Evolutionary conservation across 768 basidiomycete species (phyloP).

Genomic region (Zangia roseola): DNA sequence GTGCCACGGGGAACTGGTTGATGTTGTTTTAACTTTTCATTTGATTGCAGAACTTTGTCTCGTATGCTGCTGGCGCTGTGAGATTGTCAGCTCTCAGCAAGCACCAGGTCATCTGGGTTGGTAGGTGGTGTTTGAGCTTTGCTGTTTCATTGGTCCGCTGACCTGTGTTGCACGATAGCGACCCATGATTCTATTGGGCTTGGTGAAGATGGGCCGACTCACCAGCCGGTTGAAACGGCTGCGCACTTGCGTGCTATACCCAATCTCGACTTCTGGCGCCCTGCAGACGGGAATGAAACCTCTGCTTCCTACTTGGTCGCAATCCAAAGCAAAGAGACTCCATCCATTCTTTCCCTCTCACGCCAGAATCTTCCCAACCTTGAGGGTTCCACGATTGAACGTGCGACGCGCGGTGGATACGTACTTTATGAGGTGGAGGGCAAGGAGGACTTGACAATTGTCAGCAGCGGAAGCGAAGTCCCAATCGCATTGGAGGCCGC

Average conservation of each 20-base stretch:
- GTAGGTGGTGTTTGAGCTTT: constrained; percentile 42
- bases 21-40: constrained; percentile 8
- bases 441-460: constrained; percentile 83
- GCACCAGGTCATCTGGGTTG: constrained; percentile 93
- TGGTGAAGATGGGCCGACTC: constrained; percentile 94
- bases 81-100: constrained; percentile 85
- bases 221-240: constrained; percentile 91
- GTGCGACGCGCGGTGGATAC: constrained; percentile 83
- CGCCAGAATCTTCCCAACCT: constrained; percentile 94
- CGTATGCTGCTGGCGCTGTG: constrained; percentile 91
- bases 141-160: background rate
- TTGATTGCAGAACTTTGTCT: constrained; percentile 76
- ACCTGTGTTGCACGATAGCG: constrained; percentile 40
- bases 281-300: constrained; percentile 96
- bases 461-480: constrained; percentile 89
- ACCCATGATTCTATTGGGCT: constrained; percentile 95
- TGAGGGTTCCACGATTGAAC: constrained; percentile 82
- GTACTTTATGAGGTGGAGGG: constrained; percentile 74
- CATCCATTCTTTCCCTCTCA: constrained; percentile 80
- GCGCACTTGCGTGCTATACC: constrained; percentile 86
- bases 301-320: constrained; percentile 87
- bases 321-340: constrained; percentile 69
- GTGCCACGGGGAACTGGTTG: constrained; percentile 15
- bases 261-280: constrained; percentile 90
- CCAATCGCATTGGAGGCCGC: constrained; percentile 86